These are phyloP conservation scores for Setaria viridis DNA, from an alignment of 202 grass and related monocot genomes.

Conservation along the genomic window DNA sequence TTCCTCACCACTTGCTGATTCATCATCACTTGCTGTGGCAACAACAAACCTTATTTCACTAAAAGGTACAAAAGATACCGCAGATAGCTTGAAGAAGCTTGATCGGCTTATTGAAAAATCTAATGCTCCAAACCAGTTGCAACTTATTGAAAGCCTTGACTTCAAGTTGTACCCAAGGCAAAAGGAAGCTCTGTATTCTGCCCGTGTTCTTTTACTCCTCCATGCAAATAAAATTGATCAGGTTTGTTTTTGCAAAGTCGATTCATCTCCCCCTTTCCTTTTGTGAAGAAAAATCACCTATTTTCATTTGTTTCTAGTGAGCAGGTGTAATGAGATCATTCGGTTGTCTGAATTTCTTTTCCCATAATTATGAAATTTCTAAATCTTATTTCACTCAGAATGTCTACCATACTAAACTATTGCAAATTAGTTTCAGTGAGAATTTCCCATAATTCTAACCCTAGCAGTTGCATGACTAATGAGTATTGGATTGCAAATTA, in stretches of 20 bases:
- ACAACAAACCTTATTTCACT: conserved; percentile 85
- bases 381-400: background rate
- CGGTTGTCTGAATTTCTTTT: background rate
- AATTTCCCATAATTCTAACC: too few relatives aligned
- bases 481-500: background rate
- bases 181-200: conserved; percentile 86
- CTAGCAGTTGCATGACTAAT: too few relatives aligned
- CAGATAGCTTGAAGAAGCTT: conserved; percentile 81
- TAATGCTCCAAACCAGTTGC: conserved; percentile 62
- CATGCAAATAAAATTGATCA: conserved; percentile 86
- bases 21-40: conserved; percentile 80
- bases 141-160: conserved; percentile 78
- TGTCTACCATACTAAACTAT: background rate
- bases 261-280: conserved; percentile 15
- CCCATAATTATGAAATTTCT: conserved; percentile 15
- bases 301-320: background rate
- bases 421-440: too few relatives aligned
- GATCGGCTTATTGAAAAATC: conserved; percentile 77
- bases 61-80: conserved; percentile 78
- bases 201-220: conserved; percentile 85
- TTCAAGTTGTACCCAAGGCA: conserved; percentile 69
- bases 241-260: conserved; percentile 45
- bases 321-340: background rate
- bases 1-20: conserved; percentile 45
- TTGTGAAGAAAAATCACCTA: background rate